phyloP scores from a whole-genome alignment of 805 yeast species.

The Teunomyces pallodes region DNA sequence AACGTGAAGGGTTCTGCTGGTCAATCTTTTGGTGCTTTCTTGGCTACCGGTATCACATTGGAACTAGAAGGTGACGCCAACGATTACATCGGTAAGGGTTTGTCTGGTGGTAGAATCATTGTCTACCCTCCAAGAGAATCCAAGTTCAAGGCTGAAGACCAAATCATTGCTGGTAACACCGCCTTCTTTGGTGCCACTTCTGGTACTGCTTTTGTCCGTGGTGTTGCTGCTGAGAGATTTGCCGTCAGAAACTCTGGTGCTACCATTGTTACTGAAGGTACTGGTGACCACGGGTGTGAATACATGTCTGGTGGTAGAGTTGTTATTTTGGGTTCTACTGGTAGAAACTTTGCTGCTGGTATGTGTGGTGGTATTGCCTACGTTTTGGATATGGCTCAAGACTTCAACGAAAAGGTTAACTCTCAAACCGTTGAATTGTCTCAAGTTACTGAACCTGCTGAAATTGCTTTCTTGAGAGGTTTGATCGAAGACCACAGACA shows the following conservation, averaged over 20 bases:
- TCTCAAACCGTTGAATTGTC: slow-evolving; percentile 77
- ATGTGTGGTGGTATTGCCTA: slow-evolving; percentile 99
- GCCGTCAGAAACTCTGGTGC: slow-evolving; percentile 99
- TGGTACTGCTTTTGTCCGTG: slow-evolving; percentile 90
- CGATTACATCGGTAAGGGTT: slow-evolving; percentile 96
- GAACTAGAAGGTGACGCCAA: slow-evolving; percentile 97
- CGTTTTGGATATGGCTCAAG: slow-evolving; percentile 93
- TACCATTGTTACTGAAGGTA: slow-evolving; percentile 92
- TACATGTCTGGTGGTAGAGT: slow-evolving; percentile 99
- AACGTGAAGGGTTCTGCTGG: slow-evolving; percentile 93
- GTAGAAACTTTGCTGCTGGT: slow-evolving; percentile 94
- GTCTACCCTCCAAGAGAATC: slow-evolving; percentile 89
- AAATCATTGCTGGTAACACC: slow-evolving; percentile 94
- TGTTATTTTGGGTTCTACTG: slow-evolving; percentile 86
- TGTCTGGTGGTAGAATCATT: slow-evolving; percentile 91
- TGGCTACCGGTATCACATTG: slow-evolving; percentile 93
- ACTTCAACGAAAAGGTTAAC: slow-evolving; percentile 78
- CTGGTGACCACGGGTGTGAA: slow-evolving; percentile 98
- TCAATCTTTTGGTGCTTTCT: slow-evolving; percentile 97
- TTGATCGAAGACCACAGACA: slow-evolving; percentile 93
- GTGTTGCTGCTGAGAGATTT: slow-evolving; percentile 97
- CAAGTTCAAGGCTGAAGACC: slow-evolving; percentile 89
- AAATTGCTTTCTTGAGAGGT: slow-evolving; percentile 90
- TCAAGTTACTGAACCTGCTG: slow-evolving; percentile 77
- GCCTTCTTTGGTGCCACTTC: slow-evolving; percentile 97